Base-by-base conservation (phyloP, 192 early-diverging fungal genomes). In the Dimargaris xerosporica region DNA sequence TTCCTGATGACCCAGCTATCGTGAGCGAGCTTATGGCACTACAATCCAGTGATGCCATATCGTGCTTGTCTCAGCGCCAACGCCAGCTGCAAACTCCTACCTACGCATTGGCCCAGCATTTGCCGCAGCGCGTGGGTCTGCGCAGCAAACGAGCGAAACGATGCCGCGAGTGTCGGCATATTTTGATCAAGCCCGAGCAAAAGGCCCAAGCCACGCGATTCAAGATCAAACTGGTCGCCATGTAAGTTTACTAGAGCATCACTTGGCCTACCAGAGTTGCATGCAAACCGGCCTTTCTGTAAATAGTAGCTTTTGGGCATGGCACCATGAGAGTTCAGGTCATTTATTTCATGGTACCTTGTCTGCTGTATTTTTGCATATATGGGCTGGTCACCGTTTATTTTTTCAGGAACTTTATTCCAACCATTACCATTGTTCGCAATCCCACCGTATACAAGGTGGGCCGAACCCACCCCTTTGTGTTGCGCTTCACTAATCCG, bases 111-210 rank as follows among this genome's bases (percentile, higher is more conserved):
- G 43, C 25, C 0, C 19, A 39, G 28, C 50, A 34, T 1, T 67
- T 80, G 53, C 94, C 94, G 15, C 87, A 90, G 69, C 84, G 92
- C 16, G 82, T 94, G 44, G 85, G 86, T 51, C 77, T 97, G 41
- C 81, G 88, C 41, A 91, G 88, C 63, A 93, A 93, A 69, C 82
- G 85, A 28, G 75, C 87, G 0, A 90, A 92, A 43, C 80, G 90
- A 39, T 97, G 94, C 69, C 80, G 89, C 43, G 67, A 75, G 5
- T 97, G 94, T 76, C 83, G 88, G 43, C 86, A 93, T 67, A 86
- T 94, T 45, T 73, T 97, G 23, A 85, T 91, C 62, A 94, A 94
- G 67, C 92, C 94, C 0, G 91, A 94, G 62, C 84, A 85, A 67
- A 94, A 93, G 66, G 90, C 91, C 0, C 90, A 93, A 62, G 76